Base-by-base conservation (phyloP, 2,329 filamentous ascomycete species). In the Fusarium sp. region DNA sequence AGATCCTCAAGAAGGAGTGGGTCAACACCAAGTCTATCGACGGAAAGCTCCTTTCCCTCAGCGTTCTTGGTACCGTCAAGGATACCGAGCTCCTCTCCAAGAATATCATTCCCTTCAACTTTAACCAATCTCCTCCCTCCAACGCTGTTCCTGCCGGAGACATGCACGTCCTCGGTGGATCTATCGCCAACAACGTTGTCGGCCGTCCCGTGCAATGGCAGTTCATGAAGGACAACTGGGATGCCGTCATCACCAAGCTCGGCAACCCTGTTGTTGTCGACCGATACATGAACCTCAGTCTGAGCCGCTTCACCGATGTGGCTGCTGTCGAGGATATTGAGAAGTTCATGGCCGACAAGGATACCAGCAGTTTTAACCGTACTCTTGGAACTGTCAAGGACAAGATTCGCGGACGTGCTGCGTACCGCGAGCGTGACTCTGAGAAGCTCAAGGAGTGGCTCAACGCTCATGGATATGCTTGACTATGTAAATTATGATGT, bases 251-350 rank as follows among this genome's bases (percentile, higher is more conserved):
- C 53, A 82, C 88, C 63, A 92, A 91, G 79, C 85, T 98, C 56
- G 89, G 77, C 41, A 98, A 98, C 82, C 92, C 93, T 68, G 91
- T 98, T 29, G 89, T 98, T 5, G 84, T 98, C 18, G 95, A 99
- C 81, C 90, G 95, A 47, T 97, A 97, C 81, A 83, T 99, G 73
- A 90, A 92, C 72, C 84, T 92, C 71, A 90, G 90, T 43, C 83
- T 99, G 71, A 89, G 88, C 75, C 92, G 92, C 77, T 98, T 97
- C 78, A 88, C 92, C 5, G 90, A 93, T 73, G 81, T 84, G 16
- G 86, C 87, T 67, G 85, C 89, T 18, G 87, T 93, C 66, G 85
- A 89, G 69, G 93, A 98, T 55, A 96, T 99, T 74, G 85, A 90
- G 49, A 79, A 82, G 5, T 99, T 99, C 85, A 99, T 98, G 84